A percentile compares a stretch with the other conserved stretches of the same genome.
Conservation (phyloP, 2,329 filamentous ascomycete genomes). For the Clonostachys rhizophaga region DNA sequence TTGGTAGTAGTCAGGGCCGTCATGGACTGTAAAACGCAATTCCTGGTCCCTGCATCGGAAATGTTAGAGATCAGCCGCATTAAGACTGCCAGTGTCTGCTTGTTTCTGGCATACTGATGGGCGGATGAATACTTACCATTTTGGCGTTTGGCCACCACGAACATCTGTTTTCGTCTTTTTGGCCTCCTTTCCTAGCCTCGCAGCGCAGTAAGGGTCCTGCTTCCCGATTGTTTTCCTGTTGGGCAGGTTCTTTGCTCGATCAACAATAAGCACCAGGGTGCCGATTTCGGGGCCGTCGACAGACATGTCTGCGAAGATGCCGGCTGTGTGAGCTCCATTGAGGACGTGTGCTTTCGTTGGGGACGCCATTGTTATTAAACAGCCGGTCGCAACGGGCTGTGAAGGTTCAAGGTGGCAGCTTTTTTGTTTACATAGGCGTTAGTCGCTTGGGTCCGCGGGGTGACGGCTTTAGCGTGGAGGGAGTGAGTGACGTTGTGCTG, state of each 20-base stretch:
- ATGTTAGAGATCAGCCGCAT: not conserved
- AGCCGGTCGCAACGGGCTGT: not conserved
- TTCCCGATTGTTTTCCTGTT: constrained; percentile 98
- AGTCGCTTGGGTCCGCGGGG: not conserved
- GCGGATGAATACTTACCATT: constrained; percentile 59
- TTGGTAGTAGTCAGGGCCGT: constrained; percentile 93
- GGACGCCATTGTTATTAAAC: constrained; percentile 36
- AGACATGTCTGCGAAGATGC: constrained; percentile 91
- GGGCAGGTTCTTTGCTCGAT: constrained; percentile 93
- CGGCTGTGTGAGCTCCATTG: constrained; percentile 73
- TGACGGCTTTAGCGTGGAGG: not conserved
- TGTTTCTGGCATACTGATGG: not conserved
- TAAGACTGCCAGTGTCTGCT: not conserved
- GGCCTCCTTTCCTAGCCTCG: constrained; percentile 89
- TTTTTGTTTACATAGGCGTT: constrained; percentile 8
- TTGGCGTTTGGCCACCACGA: constrained; percentile 89
- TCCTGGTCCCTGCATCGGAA: constrained; percentile 83
- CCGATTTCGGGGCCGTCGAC: constrained; percentile 91
- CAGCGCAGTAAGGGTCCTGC: constrained; percentile 96
- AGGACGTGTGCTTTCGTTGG: constrained; percentile 51
- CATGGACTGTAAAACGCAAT: constrained; percentile 91
- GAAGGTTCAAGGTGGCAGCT: not conserved
- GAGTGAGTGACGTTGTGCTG: not conserved
- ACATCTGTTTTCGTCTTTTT: constrained; percentile 96
- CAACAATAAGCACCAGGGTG: constrained; percentile 85